Evolutionary conservation across 345 rosid species (phyloP).

Genomic region (Excoecaria cochinchinensis): DNA sequence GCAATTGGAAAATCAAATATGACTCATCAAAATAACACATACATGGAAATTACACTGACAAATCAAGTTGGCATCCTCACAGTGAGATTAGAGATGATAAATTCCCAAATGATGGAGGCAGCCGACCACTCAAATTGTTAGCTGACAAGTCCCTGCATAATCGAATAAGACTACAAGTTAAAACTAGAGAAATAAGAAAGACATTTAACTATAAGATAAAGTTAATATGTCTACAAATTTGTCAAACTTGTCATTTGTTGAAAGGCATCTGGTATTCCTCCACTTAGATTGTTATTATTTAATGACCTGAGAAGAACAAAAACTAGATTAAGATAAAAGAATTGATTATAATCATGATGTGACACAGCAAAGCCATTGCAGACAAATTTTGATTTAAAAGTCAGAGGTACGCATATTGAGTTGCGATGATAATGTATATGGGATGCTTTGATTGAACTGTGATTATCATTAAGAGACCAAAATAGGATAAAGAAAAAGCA

Average conservation of each 20-base stretch:
- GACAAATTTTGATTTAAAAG: conserved; percentile 24
- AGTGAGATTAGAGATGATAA: conserved; percentile 61
- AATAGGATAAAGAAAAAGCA: conserved; percentile 20
- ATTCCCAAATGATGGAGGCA: conserved; percentile 76
- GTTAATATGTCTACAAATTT: conserved; percentile 47
- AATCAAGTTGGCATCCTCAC: conserved; percentile 43
- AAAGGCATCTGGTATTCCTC: conserved; percentile 75
- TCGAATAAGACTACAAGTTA: conserved; percentile 22
- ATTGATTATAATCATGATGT: not conserved
- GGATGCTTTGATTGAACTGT: conserved; percentile 62
- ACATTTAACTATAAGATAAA: not conserved
- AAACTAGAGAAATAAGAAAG: conserved; percentile 10
- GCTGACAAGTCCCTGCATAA: conserved; percentile 70
- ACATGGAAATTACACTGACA: not conserved
- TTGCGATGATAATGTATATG: conserved; percentile 41
- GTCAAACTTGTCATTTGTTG: conserved; percentile 50
- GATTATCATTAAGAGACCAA: conserved; percentile 57
- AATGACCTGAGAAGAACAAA: conserved; percentile 51
- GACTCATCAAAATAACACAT: not conserved
- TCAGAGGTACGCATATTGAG: conserved; percentile 55
- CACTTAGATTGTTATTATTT: conserved; percentile 59
- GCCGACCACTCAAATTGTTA: conserved; percentile 62
- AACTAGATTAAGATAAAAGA: conserved; percentile 2
- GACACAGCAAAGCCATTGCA: not conserved
- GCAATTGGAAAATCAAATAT: conserved; percentile 22